Evolutionary conservation across 305 asterid species (phyloP), one percentile per base, ranked within the genome.

Genomic region (Stenogyne calaminthoides): DNA sequence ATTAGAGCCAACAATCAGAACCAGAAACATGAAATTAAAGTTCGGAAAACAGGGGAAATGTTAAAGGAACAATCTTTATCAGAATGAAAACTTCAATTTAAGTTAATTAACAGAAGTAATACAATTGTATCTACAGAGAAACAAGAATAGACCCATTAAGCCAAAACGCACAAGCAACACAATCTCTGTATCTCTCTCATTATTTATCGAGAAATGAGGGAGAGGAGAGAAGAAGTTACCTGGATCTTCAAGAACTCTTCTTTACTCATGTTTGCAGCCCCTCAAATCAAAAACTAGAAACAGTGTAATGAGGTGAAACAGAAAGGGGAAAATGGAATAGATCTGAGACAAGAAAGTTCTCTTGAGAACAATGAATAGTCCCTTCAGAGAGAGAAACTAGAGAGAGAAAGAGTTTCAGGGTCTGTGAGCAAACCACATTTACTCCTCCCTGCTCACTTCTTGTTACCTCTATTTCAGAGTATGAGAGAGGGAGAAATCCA

Each of bases 191-290:
- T 25, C 67, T 54, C 71, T 37, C 58, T 73, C 77, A 0, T 40
- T 9, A 51, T 52, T 32, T 32, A 32, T 32, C 36, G 6, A 32
- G 36, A 68, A 68, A 77, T 64, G 74, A 44, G 51, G 32, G 36
- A 52, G 51, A 64, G 32, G 36, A 52, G 51, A 64, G 22, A 46
- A 34, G 36, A 49, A 56, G 68, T 74, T 82, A 92, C 98, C 98
- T 90, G 93, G 87, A 90, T 89, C 96, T 93, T 93, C 96, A 93
- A 80, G 84, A 90, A 85, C 93, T 90, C 98, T 74, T 90, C 98
- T 84, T 86, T 91, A 82, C 88, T 87, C 98, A 93, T 92, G 72
- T 72, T 78, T 32, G 36, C 6, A 77, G 78, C 70, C 76, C 75
- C 36, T 66, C 78, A 64, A 72, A 75, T 32, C 62, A 10, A 40